A percentile compares a stretch with the other conserved stretches of the same genome.
Conservation (phyloP, 164 flowering plant genomes). For the Chimonanthus salicifolius region DNA sequence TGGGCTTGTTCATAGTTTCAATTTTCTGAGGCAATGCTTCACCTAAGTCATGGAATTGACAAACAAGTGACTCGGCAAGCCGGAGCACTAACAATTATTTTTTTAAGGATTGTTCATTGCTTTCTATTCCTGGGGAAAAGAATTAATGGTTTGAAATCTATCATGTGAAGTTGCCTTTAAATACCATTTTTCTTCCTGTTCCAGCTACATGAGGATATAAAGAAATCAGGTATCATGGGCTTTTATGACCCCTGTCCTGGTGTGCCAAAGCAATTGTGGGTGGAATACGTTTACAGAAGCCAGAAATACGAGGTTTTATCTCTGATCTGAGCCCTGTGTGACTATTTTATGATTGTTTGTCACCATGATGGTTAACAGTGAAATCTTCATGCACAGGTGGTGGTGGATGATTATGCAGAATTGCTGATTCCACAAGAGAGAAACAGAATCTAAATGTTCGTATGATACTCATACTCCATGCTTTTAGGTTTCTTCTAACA, state of each 20-base stretch:
- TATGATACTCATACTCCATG: not conserved
- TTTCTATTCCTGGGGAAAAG: no score
- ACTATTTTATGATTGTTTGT: no score
- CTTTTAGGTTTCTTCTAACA: constrained; percentile 20
- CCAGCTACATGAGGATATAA: constrained; percentile 95
- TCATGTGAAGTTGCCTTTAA: not conserved
- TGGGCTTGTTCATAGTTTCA: no score
- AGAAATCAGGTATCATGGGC: constrained; percentile 97
- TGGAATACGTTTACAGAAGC: constrained; percentile 62
- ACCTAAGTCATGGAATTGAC: no score
- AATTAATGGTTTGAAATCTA: no score
- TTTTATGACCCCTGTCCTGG: constrained; percentile 95
- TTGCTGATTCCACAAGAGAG: constrained; percentile 50
- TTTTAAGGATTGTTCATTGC: no score
- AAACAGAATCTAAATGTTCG: constrained; percentile 31
- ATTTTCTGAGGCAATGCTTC: no score
- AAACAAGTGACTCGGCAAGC: no score
- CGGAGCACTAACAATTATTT: no score
- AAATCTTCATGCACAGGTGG: constrained; percentile 31
- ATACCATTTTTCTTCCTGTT: constrained; percentile 3
- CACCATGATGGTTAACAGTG: not conserved
- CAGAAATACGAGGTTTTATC: constrained; percentile 48
- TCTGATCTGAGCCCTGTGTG: not conserved
- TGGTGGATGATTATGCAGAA: constrained; percentile 52
- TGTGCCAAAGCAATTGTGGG: constrained; percentile 62